A percentile compares a stretch with the other conserved stretches of the same genome.
Conservation (phyloP, 208 protist species). For the Wallacemonas sp. region DNA sequence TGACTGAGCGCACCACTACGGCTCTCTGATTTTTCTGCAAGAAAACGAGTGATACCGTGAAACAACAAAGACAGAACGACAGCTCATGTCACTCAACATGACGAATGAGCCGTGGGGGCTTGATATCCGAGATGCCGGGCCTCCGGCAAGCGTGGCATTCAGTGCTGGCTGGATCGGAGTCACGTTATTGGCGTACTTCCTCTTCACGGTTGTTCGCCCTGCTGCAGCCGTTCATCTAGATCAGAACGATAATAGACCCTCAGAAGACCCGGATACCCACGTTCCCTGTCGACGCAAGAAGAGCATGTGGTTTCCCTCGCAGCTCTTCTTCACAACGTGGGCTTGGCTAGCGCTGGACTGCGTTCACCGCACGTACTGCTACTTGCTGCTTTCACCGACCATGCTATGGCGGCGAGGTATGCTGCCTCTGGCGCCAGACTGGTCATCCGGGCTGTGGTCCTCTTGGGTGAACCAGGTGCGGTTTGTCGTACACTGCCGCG, state of each 20-base stretch:
- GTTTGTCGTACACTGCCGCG: conserved; percentile 30
- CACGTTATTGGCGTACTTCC: conserved; percentile 25
- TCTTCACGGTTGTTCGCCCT: conserved; percentile 53
- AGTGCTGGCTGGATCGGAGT: conserved; percentile 27
- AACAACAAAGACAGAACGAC: background rate
- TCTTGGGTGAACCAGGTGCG: conserved; percentile 52
- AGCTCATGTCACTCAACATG: too few relatives aligned
- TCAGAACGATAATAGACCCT: background rate
- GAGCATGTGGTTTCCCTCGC: conserved; percentile 27
- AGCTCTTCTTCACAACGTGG: conserved; percentile 30
- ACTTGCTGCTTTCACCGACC: conserved; percentile 36
- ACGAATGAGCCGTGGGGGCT: conserved; percentile 26
- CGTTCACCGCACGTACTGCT: conserved; percentile 43
- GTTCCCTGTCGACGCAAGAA: too few relatives aligned
- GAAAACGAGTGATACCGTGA: too few relatives aligned
- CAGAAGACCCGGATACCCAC: background rate
- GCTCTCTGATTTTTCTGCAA: background rate
- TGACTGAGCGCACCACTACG: too few relatives aligned
- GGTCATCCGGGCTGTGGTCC: conserved; percentile 21
- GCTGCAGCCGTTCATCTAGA: conserved; percentile 5
- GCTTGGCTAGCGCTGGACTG: conserved; percentile 42
- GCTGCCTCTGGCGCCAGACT: conserved; percentile 32
- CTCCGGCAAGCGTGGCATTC: conserved; percentile 22
- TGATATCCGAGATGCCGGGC: conserved; percentile 35
- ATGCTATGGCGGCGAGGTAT: conserved; percentile 50